phyloP scores from a whole-genome alignment of 1,284 basidiomycete species.

The Rhizoctonia solani region DNA sequence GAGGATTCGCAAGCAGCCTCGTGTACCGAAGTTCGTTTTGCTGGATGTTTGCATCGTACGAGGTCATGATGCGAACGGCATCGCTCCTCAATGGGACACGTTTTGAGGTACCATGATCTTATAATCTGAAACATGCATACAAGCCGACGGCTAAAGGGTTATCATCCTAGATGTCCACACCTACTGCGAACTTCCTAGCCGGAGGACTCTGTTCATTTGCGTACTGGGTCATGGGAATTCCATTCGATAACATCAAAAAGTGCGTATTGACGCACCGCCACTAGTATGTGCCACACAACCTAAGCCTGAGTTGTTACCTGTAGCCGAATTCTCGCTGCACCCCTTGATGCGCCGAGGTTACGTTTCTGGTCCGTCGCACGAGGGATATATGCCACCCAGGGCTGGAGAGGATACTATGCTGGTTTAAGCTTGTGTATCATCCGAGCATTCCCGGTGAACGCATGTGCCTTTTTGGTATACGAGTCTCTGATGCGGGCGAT shows the following conservation, averaged over 20 bases:
- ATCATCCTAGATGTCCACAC: constrained; percentile 58
- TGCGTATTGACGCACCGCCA: constrained; percentile 45
- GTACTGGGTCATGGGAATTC: constrained; percentile 72
- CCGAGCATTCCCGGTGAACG: constrained; percentile 73
- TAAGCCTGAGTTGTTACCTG: constrained; percentile 15
- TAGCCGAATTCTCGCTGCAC: constrained; percentile 65
- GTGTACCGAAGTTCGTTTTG: constrained; percentile 67
- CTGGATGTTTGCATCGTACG: constrained; percentile 65
- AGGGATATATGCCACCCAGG: constrained; percentile 56
- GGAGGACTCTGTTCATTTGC: constrained; percentile 66
- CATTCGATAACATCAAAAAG: constrained; percentile 81
- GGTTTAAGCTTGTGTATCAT: constrained; percentile 59
- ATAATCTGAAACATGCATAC: constrained; percentile 1
- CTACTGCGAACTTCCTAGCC: constrained; percentile 67
- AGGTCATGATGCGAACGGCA: constrained; percentile 64
- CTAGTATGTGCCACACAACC: constrained; percentile 13
- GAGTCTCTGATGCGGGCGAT: constrained; percentile 66
- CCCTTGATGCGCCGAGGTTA: constrained; percentile 51
- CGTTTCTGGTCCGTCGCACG: constrained; percentile 56
- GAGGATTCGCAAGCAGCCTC: constrained; percentile 65
- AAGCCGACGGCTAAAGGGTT: neutral
- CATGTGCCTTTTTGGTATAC: constrained; percentile 71
- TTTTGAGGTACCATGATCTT: constrained; percentile 55
- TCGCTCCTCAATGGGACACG: constrained; percentile 56
- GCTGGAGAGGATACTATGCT: constrained; percentile 59